These are phyloP conservation scores for Babesia ovis DNA, from an alignment of 169 alveolate genomes.

Conservation along the genomic window DNA sequence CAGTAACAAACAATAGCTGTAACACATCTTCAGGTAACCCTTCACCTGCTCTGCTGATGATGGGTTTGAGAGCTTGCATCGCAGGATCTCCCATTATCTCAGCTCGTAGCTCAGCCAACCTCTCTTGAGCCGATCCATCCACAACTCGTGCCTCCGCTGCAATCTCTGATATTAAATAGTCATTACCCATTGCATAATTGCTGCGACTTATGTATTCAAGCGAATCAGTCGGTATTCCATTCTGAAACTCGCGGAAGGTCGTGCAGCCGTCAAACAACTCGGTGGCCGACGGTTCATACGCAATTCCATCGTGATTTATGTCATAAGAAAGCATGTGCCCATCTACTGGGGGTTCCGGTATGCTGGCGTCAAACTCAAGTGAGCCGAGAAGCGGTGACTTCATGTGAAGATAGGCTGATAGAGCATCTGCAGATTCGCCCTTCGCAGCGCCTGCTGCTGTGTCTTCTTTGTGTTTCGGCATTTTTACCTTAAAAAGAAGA, in stretches of 20 bases:
- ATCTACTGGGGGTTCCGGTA: conserved; percentile 66
- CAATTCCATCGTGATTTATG: conserved; percentile 27
- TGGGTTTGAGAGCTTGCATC: background rate
- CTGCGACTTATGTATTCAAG: conserved; percentile 15
- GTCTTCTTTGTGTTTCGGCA: conserved; percentile 40
- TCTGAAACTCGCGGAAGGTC: conserved; percentile 43
- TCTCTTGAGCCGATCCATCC: background rate
- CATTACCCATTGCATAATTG: conserved; percentile 27
- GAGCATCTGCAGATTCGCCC: conserved; percentile 28
- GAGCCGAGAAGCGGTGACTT: conserved; percentile 66
- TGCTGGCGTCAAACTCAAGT: conserved; percentile 52
- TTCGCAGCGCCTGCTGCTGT: conserved; percentile 12
- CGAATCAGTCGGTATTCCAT: conserved; percentile 22
- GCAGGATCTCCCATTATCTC: conserved; percentile 24
- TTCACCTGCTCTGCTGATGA: conserved; percentile 1
- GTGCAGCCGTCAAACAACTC: conserved; percentile 51
- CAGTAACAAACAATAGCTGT: conserved; percentile 8
- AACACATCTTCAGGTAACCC: conserved; percentile 15
- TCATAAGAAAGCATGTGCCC: conserved; percentile 46
- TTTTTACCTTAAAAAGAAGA: background rate
- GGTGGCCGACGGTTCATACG: conserved; percentile 43
- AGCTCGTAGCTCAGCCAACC: background rate
- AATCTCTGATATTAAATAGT: conserved; percentile 15
- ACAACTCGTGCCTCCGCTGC: background rate
- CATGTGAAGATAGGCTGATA: conserved; percentile 57